A percentile compares a stretch with the other conserved stretches of the same genome.
phyloP scores from a whole-genome alignment of 139 green algal species.

The Picochlorum costavermella region DNA sequence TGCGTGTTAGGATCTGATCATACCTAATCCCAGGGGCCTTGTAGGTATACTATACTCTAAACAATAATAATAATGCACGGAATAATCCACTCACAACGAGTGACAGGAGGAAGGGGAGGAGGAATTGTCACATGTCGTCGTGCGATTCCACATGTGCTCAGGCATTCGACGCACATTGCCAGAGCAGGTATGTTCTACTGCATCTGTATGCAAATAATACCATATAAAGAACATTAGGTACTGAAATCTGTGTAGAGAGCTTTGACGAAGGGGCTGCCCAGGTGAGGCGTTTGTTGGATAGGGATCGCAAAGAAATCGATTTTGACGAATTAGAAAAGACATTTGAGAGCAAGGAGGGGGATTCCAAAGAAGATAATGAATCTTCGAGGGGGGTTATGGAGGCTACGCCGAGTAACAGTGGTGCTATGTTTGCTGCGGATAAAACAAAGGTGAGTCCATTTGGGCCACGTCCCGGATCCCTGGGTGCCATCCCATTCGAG shows the following conservation, averaged over 20 bases:
- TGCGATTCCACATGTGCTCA: background rate
- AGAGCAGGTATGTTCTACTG: background rate
- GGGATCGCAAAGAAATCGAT: constrained; percentile 65
- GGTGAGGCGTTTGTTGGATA: constrained; percentile 57
- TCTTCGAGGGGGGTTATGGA: background rate
- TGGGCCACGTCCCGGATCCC: constrained; percentile 6
- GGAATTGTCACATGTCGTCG: no score
- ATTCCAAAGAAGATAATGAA: background rate
- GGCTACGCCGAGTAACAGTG: constrained; percentile 12
- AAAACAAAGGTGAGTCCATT: constrained; percentile 28
- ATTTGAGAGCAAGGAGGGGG: constrained; percentile 23
- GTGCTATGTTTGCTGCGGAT: constrained; percentile 8
- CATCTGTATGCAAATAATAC: background rate
- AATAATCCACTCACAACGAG: no score
- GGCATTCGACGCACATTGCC: background rate
- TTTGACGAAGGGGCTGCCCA: constrained; percentile 58
- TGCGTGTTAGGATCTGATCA: no score
- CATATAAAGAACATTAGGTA: background rate
- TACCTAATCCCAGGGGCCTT: no score
- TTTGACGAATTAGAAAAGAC: constrained; percentile 27
- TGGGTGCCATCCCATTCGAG: constrained; percentile 30
- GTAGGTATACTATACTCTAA: no score
- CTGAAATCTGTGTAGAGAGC: background rate
- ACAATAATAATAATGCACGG: no score
- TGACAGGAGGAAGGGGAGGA: no score